Evolutionary conservation across 164 flowering plant species (phyloP).

Genomic region (Echeveria elegans): DNA sequence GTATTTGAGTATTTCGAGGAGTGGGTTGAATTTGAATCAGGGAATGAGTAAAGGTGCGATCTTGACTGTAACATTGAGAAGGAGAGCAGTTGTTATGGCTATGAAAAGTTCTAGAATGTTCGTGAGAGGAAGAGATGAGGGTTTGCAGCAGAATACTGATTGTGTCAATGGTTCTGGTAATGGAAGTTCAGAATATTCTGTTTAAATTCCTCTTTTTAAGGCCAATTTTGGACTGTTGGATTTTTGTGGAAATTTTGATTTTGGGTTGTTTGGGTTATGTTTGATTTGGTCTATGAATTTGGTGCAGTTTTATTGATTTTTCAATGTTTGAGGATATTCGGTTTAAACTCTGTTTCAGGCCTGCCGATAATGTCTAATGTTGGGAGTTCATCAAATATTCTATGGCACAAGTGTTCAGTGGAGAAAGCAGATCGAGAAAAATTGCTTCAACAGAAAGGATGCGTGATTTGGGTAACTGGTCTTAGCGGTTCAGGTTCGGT

Average conservation of each 20-base stretch:
- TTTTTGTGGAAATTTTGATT: not conserved
- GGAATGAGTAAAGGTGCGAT: not conserved
- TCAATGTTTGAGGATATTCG: not conserved
- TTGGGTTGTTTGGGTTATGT: not conserved
- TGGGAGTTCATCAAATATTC: conserved; percentile 58
- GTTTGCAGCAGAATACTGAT: not conserved
- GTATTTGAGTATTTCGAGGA: not conserved
- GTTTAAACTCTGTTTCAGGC: conserved; percentile 15
- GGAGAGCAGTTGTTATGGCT: not conserved
- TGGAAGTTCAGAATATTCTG: not conserved
- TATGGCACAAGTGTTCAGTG: conserved; percentile 80
- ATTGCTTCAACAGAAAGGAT: conserved; percentile 73
- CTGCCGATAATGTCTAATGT: conserved; percentile 6
- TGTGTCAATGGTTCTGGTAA: conserved; percentile 2
- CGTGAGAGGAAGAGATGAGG: not conserved
- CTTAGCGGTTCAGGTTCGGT: conserved; percentile 91
- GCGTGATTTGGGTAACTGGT: conserved; percentile 91
- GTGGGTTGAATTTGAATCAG: not conserved
- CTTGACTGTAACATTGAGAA: not conserved
- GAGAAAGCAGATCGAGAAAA: conserved; percentile 56
- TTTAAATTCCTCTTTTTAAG: not conserved
- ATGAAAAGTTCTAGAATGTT: conserved; percentile 3
- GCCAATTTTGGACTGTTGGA: no score
- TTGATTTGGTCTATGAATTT: not conserved
- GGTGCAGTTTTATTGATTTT: not conserved